Conservation (phyloP, 2,329 filamentous ascomycete genomes). For the Penicillium sp. region DNA sequence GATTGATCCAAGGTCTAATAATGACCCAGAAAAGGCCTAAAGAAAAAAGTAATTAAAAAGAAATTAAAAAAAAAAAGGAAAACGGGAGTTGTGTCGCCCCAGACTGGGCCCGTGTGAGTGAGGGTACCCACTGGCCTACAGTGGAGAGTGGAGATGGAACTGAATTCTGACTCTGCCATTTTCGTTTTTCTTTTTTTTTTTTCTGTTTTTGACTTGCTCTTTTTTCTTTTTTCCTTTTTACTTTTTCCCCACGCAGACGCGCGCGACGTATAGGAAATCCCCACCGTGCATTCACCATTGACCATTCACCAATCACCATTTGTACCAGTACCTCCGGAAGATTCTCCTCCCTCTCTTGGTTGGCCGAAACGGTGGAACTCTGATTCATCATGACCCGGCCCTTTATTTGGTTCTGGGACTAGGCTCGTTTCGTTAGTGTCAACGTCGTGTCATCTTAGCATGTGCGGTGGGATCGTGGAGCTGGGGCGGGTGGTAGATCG, state of each 20-base stretch:
- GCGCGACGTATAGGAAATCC: constrained; percentile 3
- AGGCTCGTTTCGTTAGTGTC: constrained; percentile 40
- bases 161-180: background rate
- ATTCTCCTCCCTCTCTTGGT: constrained; percentile 21
- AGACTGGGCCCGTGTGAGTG: constrained; percentile 20
- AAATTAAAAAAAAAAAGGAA: constrained; percentile 9
- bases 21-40: background rate
- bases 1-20: constrained; percentile 3
- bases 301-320: too few relatives aligned
- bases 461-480: constrained; percentile 41
- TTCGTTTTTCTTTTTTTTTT: constrained; percentile 1
- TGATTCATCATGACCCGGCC: constrained; percentile 27
- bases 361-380: constrained; percentile 28
- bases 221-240: background rate
- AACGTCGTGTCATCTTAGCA: constrained; percentile 45
- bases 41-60: constrained; percentile 6
- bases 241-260: constrained; percentile 24
- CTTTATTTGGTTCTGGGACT: constrained; percentile 24
- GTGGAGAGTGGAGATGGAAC: constrained; percentile 7
- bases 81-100: constrained; percentile 11
- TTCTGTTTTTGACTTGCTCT: constrained; percentile 3
- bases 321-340: constrained; percentile 22
- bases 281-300: constrained; percentile 11
- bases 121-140: constrained; percentile 14
- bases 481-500: constrained; percentile 41